A percentile compares a stretch with the other conserved stretches of the same genome.
phyloP scores from a whole-genome alignment of 2,329 filamentous ascomycete genomes.

The Botrytis byssoidea region DNA sequence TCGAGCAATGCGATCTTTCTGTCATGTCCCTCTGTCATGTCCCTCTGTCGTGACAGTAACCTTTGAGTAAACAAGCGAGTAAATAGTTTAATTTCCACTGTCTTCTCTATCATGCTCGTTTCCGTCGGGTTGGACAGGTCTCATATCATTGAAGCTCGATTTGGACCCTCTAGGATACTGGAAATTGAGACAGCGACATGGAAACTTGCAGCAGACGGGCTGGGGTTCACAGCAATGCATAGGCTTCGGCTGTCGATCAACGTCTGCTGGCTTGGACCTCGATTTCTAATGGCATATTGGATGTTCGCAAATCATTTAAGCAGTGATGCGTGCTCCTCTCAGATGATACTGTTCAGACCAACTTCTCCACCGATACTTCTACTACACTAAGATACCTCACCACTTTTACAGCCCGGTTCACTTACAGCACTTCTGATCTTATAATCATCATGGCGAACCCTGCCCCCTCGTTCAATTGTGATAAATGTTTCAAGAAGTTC shows the following conservation, averaged over 20 bases:
- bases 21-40: background rate
- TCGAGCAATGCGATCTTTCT: background rate
- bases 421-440: background rate
- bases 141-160: background rate
- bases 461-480: background rate
- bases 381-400: background rate
- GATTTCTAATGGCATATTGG: background rate
- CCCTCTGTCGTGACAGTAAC: background rate
- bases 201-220: background rate
- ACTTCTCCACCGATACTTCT: background rate
- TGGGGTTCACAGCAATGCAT: background rate
- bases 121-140: background rate
- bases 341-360: background rate
- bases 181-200: background rate
- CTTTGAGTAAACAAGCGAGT: background rate
- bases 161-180: background rate
- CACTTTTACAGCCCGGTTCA: too few relatives aligned
- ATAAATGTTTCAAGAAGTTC: background rate
- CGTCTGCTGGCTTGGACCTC: background rate
- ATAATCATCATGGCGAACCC: background rate
- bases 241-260: background rate
- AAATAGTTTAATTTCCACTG: background rate
- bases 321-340: background rate
- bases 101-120: background rate
- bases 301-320: background rate